Percentiles rank a stretch among this genome's conserved stretches.
phyloP scores from a whole-genome alignment of 768 basidiomycete genomes.

The Sarcomyxa edulis region DNA sequence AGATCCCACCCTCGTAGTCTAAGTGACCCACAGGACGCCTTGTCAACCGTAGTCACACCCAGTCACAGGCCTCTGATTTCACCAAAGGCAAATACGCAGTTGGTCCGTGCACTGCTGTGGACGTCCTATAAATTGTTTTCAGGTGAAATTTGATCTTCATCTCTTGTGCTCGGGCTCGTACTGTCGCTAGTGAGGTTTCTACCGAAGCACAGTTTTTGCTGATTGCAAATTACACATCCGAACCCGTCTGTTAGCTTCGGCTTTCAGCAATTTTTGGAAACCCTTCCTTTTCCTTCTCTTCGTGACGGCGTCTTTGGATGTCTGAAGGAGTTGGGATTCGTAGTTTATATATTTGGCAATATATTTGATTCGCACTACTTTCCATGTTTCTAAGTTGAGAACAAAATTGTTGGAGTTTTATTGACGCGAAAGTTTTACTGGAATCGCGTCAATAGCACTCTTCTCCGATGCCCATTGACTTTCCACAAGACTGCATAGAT shows the following conservation, averaged over 20 bases:
- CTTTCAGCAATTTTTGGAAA: conserved; percentile 91
- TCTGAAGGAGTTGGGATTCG: conserved; percentile 11
- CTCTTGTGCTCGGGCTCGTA: conserved; percentile 96
- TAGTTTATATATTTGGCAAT: too few species aligned
- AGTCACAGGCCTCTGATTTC: too few species aligned
- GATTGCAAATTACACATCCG: conserved; percentile 98
- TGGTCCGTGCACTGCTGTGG: conserved; percentile 48
- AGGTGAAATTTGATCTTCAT: conserved; percentile 35
- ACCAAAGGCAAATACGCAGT: conserved; percentile 4
- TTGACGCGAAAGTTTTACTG: too few species aligned
- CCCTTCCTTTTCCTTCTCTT: conserved; percentile 21
- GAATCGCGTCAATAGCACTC: too few species aligned
- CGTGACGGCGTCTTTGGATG: conserved; percentile 14
- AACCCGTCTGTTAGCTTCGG: conserved; percentile 88
- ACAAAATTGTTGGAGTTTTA: too few species aligned
- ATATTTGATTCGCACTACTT: too few species aligned
- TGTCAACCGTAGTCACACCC: too few species aligned
- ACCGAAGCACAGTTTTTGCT: conserved; percentile 96
- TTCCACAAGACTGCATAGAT: too few species aligned
- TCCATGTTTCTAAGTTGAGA: too few species aligned
- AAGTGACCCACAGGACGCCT: too few species aligned
- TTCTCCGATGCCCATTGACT: too few species aligned
- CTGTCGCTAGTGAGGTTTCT: conserved; percentile 94
- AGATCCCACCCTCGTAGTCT: too few species aligned
- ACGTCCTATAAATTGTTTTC: conserved; percentile 34